Conservation (phyloP, 2,329 filamentous ascomycete genomes). For the Diplodia corticola region DNA sequence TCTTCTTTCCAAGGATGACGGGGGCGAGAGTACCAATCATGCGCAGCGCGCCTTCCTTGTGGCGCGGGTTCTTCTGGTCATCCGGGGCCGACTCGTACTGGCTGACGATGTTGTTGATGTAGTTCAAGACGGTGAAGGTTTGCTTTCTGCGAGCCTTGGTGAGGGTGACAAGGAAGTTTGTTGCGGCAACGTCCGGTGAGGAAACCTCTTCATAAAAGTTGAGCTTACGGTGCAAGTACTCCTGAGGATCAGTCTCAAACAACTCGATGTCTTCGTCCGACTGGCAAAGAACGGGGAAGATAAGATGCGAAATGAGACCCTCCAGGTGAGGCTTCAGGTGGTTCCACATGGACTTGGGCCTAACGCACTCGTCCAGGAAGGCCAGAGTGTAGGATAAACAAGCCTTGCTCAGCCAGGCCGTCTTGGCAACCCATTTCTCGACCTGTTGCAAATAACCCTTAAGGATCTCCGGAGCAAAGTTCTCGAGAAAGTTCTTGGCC, state of each 20-base stretch:
- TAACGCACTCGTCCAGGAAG: constrained; percentile 95
- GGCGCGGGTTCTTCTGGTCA: constrained; percentile 87
- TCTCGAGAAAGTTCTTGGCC: constrained; percentile 85
- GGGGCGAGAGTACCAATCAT: constrained; percentile 96
- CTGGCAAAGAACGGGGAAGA: constrained; percentile 94
- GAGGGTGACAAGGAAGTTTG: constrained; percentile 91
- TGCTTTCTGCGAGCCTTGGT: constrained; percentile 95
- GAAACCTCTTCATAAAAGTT: constrained; percentile 98
- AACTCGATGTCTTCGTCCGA: constrained; percentile 89
- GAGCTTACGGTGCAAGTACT: constrained; percentile 94
- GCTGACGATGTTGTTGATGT: constrained; percentile 93
- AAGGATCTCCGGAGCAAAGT: constrained; percentile 92
- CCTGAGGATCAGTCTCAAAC: constrained; percentile 90
- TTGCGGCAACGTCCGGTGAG: constrained; percentile 90
- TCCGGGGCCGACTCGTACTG: constrained; percentile 83
- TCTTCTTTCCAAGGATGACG: constrained; percentile 96
- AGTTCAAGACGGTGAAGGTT: constrained; percentile 90
- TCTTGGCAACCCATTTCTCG: constrained; percentile 96
- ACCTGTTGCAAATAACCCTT: constrained; percentile 93
- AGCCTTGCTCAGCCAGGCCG: constrained; percentile 90
- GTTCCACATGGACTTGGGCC: constrained; percentile 95
- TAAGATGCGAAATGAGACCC: constrained; percentile 87
- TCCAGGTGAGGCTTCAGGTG: constrained; percentile 91
- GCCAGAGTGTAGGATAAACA: constrained; percentile 91
- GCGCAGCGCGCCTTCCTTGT: constrained; percentile 92